These are phyloP conservation scores for Candida frijolesensis DNA, from an alignment of 1,139 yeast species.

Conservation along the genomic window DNA sequence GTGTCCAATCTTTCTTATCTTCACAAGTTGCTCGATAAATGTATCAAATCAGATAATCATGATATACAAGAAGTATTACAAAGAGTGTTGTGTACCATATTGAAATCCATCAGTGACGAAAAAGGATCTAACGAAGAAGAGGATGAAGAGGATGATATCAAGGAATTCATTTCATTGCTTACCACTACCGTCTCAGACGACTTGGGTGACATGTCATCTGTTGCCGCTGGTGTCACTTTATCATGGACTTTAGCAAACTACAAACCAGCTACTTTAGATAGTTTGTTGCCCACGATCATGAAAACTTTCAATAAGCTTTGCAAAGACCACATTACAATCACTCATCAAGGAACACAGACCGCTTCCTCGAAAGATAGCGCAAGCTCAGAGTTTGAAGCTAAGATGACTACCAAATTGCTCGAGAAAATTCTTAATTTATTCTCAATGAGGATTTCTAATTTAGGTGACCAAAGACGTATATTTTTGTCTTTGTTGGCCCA, in stretches of 20 bases:
- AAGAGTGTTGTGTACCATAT: conserved; percentile 66
- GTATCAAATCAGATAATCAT: conserved; percentile 80
- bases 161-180: conserved; percentile 61
- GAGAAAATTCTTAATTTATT: conserved; percentile 78
- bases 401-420: conserved; percentile 72
- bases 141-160: conserved; percentile 59
- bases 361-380: conserved; percentile 21
- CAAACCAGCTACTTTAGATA: conserved; percentile 73
- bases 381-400: conserved; percentile 66
- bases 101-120: conserved; percentile 58
- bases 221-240: conserved; percentile 87
- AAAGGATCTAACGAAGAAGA: conserved; percentile 46
- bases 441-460: conserved; percentile 74
- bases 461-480: conserved; percentile 92
- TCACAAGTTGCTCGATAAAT: conserved; percentile 76
- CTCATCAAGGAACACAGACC: conserved; percentile 51
- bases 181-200: conserved; percentile 80
- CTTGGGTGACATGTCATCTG: conserved; percentile 75
- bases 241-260: conserved; percentile 81
- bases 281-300: conserved; percentile 75
- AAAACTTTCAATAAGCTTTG: conserved; percentile 86
- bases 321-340: conserved; percentile 81
- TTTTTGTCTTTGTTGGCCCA: conserved; percentile 87
- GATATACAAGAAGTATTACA: conserved; percentile 83
- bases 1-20: conserved; percentile 66